phyloP scores from a whole-genome alignment of 2,329 filamentous ascomycete species.

The Epichloe coenophiala region DNA sequence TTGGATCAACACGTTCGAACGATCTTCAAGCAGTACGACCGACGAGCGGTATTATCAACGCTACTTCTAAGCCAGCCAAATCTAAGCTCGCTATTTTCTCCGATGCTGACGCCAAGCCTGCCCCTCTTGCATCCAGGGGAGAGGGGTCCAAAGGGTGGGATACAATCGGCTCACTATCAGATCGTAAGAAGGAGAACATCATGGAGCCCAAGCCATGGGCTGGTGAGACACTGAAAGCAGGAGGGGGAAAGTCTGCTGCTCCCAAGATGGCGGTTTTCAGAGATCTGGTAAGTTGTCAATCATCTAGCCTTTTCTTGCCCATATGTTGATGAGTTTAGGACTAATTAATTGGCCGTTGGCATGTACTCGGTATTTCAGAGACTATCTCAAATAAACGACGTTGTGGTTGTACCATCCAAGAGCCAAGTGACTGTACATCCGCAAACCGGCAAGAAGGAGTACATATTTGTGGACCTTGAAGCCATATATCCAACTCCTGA shows the following conservation, averaged over 20 bases:
- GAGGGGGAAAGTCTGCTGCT: constrained; percentile 62
- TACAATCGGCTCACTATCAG: constrained; percentile 70
- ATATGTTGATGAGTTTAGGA: constrained; percentile 88
- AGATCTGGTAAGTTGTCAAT: constrained; percentile 60
- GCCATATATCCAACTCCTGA: constrained; percentile 70
- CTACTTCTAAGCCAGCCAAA: constrained; percentile 51
- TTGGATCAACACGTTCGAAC: constrained; percentile 40
- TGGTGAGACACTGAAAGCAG: constrained; percentile 79
- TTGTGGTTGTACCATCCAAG: constrained; percentile 54
- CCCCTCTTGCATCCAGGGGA: constrained; percentile 40
- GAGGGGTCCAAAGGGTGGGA: constrained; percentile 69
- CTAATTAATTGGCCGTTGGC: constrained; percentile 57
- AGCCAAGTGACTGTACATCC: constrained; percentile 75
- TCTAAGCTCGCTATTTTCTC: constrained; percentile 87
- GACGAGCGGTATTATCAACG: constrained; percentile 31
- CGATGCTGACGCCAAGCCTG: constrained; percentile 51
- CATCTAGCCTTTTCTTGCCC: constrained; percentile 21
- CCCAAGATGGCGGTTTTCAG: constrained; percentile 88
- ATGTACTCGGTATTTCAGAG: constrained; percentile 37
- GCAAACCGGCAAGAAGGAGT: constrained; percentile 68
- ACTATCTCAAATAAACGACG: constrained; percentile 48
- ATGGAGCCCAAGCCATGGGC: constrained; percentile 81
- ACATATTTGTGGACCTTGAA: constrained; percentile 76
- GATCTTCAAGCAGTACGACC: constrained; percentile 54
- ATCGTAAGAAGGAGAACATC: constrained; percentile 88